These are phyloP conservation scores for Phlebiopsis flavidoalba DNA, from an alignment of 768 basidiomycete genomes.

Conservation along the genomic window DNA sequence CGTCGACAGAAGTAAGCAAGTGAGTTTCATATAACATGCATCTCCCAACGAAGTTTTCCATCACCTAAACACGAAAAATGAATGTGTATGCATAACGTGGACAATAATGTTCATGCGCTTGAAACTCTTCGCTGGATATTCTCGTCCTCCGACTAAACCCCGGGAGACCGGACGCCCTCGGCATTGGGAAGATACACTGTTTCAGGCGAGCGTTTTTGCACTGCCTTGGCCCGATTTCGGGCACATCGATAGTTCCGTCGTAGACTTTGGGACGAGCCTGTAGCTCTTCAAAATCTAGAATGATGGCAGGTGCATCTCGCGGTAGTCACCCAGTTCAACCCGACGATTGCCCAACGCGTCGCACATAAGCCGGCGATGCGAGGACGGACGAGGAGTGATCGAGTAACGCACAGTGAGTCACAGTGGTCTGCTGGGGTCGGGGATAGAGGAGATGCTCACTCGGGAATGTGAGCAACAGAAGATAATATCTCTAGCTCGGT, in stretches of 20 bases:
- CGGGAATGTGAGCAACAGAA: too few species aligned
- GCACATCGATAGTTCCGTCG: constrained; percentile 25
- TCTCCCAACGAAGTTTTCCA: too few species aligned
- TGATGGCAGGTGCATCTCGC: constrained; percentile 28
- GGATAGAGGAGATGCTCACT: too few species aligned
- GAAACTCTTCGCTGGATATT: background rate
- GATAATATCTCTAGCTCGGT: too few species aligned
- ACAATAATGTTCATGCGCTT: background rate
- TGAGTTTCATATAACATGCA: too few species aligned
- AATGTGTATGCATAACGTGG: background rate
- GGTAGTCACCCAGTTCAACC: constrained; percentile 28
- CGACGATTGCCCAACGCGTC: background rate
- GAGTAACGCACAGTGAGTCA: too few species aligned
- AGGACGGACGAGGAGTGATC: too few species aligned
- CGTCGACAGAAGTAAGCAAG: too few species aligned
- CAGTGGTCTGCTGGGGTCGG: too few species aligned
- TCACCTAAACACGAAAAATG: background rate
- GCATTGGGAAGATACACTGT: background rate
- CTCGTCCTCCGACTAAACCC: background rate
- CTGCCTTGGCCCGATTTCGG: constrained; percentile 9
- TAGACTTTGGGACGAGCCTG: constrained; percentile 23
- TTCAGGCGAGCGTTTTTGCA: background rate
- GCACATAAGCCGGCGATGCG: too few species aligned
- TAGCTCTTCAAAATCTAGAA: constrained; percentile 28
- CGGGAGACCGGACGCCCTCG: background rate